Evolutionary conservation across 208 protist genomes (phyloP), one percentile per base, ranked within the genome.

Genomic region (Leishmania turanica): DNA sequence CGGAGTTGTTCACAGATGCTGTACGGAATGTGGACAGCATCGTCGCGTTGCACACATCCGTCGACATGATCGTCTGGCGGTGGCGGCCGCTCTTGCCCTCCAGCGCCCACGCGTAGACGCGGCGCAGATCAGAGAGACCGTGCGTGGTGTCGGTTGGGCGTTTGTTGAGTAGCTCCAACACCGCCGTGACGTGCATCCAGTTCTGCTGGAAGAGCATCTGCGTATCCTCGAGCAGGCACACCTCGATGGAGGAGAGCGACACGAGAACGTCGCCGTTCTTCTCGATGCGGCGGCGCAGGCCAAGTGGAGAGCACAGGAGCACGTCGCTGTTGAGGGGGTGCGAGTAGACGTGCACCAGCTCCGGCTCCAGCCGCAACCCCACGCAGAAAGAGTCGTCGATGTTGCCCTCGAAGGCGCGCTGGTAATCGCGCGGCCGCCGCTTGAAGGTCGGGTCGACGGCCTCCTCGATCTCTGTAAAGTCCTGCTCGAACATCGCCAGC

Each of bases 191-290:
- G 80, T 99, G 97, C 73, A 98, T 92, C 98, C 98, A 99, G 85
- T 99, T 99, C 82, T 99, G 99, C 95, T 99, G 96, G 21, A 96
- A 85, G n/a, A 99, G 83, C n/a, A 98, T 93, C 62, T 99, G 97
- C 3, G 93, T 91, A 82, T 99, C 95, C 84, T 99, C 97, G 15
- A 99, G 64, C 15, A 99, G 82, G 47, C 97, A 92, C 19, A 99
- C 85, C 84, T 99, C 98, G 49, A 99, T 92, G 6, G 97, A 99
- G 13, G 98, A 95, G 19, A 99, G 89, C 6, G 91, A 93, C 15
- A 95, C 91, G 34, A 90, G 76, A 37, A 89, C 78, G 62, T 96
- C 92, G 54, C 92, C 93, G 80, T 84, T 96, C 84, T 93, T 93
- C 74, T 92, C 93, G 8, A 98, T 83, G 31, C 91, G 90, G 42